Conservation (phyloP, 352 stramenopile species). For the Pythium biforme region DNA sequence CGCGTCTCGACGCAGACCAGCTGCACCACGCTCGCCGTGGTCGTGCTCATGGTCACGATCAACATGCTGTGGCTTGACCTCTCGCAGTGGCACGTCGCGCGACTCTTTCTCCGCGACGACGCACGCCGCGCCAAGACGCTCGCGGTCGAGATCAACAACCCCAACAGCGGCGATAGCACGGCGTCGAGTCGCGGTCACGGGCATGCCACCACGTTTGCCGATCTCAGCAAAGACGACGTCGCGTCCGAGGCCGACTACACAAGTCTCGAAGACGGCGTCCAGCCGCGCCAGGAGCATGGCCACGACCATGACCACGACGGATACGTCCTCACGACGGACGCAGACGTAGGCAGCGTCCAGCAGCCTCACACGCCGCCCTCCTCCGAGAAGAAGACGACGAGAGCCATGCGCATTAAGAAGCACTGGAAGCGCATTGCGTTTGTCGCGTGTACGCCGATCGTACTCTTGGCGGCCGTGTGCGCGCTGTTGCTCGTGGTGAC, state of each 20-base stretch:
- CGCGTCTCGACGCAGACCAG: constrained; percentile 7
- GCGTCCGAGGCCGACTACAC: neutral
- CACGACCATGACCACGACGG: neutral
- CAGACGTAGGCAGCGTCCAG: constrained; percentile 1
- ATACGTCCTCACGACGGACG: neutral
- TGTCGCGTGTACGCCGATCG: neutral
- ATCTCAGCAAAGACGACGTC: constrained; percentile 7
- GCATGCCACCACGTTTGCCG: neutral
- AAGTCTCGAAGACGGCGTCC: constrained; percentile 13
- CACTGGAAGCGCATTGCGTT: neutral
- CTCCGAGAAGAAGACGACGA: too few relatives aligned
- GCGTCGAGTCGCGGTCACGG: neutral
- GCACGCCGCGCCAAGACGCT: neutral
- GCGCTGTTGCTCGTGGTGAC: constrained; percentile 10
- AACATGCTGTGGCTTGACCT: constrained; percentile 16
- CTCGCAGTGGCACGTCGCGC: constrained; percentile 16
- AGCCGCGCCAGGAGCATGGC: neutral
- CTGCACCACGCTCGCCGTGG: neutral
- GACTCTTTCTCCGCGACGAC: neutral
- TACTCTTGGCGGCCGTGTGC: neutral
- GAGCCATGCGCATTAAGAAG: neutral
- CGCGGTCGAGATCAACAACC: neutral
- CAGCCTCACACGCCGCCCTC: too few relatives aligned
- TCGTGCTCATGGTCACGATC: neutral
- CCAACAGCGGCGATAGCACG: neutral